These are phyloP conservation scores for Periconia sp. DNA, from an alignment of 2,329 filamentous ascomycete genomes.

Conservation along the genomic window DNA sequence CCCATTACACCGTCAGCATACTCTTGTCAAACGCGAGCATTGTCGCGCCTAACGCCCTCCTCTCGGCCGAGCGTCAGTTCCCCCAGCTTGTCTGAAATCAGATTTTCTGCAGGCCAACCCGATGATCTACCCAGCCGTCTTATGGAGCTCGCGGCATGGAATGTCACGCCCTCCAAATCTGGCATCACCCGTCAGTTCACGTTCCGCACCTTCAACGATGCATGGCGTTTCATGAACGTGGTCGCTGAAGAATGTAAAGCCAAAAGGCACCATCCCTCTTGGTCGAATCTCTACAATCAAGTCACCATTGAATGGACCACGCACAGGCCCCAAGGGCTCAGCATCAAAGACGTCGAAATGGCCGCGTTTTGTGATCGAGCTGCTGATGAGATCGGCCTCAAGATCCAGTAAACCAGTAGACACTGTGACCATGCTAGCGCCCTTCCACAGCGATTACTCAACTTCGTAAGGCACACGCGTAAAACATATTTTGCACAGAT, in stretches of 20 bases:
- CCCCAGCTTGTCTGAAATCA: constrained; percentile 11
- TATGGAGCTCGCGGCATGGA: constrained; percentile 26
- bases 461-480: not conserved
- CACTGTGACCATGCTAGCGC: not conserved
- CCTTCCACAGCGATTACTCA: not conserved
- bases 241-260: constrained; percentile 38
- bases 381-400: constrained; percentile 32
- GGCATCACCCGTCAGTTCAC: constrained; percentile 29
- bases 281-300: constrained; percentile 37
- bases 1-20: not conserved
- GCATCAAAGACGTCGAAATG: constrained; percentile 40
- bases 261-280: constrained; percentile 36
- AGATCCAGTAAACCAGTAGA: not conserved
- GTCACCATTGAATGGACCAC: constrained; percentile 41
- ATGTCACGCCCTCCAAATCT: constrained; percentile 22
- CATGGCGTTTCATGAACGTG: constrained; percentile 37
- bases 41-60: not conserved
- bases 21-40: not conserved
- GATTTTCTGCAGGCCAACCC: constrained; percentile 33
- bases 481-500: not conserved
- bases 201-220: constrained; percentile 33
- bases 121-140: constrained; percentile 28
- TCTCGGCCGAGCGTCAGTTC: not conserved
- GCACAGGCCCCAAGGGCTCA: constrained; percentile 37
- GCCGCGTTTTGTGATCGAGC: constrained; percentile 37